Base-by-base conservation (phyloP, 2,329 filamentous ascomycete species). In the Aspergillus flavus region DNA sequence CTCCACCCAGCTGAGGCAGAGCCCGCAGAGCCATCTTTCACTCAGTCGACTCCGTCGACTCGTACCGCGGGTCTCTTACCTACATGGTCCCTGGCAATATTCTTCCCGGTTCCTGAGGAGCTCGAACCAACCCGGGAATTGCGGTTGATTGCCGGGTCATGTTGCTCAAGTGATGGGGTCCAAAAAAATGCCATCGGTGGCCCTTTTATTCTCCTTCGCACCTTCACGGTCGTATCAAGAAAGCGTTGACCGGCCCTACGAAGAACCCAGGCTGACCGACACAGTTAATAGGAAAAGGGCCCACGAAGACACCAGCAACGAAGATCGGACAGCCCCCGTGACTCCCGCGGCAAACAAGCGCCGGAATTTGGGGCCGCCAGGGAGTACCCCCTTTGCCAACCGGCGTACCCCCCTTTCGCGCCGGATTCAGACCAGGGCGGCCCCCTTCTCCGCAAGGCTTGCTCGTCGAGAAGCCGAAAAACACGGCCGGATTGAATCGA, bases 401-500 rank as follows among this genome's bases (percentile, higher is more conserved):
- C 57, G 66, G 48, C n/a, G 64, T 19, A 62, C 64, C 12, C 59
- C 65, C 6, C 62, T 69, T n/a, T 66, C 70, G 34, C 66, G 66
- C 30, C 66, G 67, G 5, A 36, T 73, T 3, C 56, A 66, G 3
- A 62, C 52, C 10, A 68, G 63, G 26, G 58, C 63, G 6, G 65
- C 65, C 2, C 69, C 77, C 6, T 75, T 74, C 56, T 68, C 72
- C 6, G 72, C 74, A 45, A 73, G 75, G 45, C 68, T 70, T 19
- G 72, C 68, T 21, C 72, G 74, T 14, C 75, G 75, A 36, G 64
- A 66, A 21, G 67, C 66, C 3, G 74, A 78, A 61, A 67, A 66
- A 28, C 65, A 72, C 56, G 77, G 76, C 14, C 70, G 72, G 6
- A 73, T 78, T 32, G 67, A 75, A 23, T 71, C 66, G n/a, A 77